These are phyloP conservation scores for Cyclostephanos tholiformis DNA, from an alignment of 108 stramenopile genomes.

Conservation along the genomic window DNA sequence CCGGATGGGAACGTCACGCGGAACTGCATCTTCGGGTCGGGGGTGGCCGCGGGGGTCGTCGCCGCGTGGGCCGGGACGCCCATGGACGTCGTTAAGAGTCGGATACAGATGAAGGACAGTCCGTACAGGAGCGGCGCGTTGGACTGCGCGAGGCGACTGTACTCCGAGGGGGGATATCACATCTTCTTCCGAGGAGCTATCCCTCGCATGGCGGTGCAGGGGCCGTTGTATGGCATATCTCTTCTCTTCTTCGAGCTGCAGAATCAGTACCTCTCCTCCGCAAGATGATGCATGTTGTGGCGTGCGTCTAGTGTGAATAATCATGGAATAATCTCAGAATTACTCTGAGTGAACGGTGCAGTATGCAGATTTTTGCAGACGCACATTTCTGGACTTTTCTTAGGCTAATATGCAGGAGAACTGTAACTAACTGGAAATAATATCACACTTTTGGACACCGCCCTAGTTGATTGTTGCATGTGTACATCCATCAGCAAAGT, in stretches of 20 bases:
- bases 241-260: constrained; percentile 54
- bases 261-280: constrained; percentile 35
- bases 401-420: too few relatives aligned
- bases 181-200: constrained; percentile 47
- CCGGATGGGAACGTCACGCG: constrained; percentile 17
- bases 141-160: constrained; percentile 33
- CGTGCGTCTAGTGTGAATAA: too few relatives aligned
- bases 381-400: too few relatives aligned
- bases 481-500: too few relatives aligned
- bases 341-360: too few relatives aligned
- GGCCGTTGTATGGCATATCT: constrained; percentile 55
- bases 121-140: constrained; percentile 24
- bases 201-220: constrained; percentile 55
- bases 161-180: constrained; percentile 17
- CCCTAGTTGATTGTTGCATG: too few relatives aligned
- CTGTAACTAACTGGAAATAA: too few relatives aligned
- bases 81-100: constrained; percentile 53
- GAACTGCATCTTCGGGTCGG: constrained; percentile 39
- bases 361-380: too few relatives aligned
- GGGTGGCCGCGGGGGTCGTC: constrained; percentile 53
- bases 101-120: constrained; percentile 35
- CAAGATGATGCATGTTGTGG: too few relatives aligned
- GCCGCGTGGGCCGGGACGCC: constrained; percentile 55
- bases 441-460: too few relatives aligned
- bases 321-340: too few relatives aligned